Evolutionary conservation across 202 grass and related monocot genomes (phyloP).

Genomic region (Brachypodium distachyon): DNA sequence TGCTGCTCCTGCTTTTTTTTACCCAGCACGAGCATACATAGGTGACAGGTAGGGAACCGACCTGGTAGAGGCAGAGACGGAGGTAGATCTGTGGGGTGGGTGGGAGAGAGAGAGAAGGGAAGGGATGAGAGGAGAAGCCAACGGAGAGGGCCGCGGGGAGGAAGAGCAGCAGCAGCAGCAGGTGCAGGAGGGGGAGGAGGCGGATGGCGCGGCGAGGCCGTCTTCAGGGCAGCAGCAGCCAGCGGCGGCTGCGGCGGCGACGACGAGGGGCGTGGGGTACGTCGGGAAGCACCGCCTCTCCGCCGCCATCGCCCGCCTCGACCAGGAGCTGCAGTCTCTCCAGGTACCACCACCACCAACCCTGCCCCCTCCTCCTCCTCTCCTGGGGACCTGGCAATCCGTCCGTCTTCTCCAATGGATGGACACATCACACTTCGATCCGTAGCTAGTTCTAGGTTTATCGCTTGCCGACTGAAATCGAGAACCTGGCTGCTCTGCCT

Average conservation of each 20-base stretch:
- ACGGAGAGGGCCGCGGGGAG: slow-evolving; percentile 12
- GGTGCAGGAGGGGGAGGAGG: neutral
- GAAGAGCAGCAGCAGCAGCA: neutral
- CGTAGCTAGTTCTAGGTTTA: neutral
- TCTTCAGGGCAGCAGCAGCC: slow-evolving; percentile 15
- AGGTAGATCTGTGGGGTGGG: neutral
- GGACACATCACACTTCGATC: no score
- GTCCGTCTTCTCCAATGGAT: neutral
- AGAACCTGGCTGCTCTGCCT: neutral
- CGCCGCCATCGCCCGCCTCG: slow-evolving; percentile 78
- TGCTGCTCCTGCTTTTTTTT: neutral
- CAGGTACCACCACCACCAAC: slow-evolving; percentile 29
- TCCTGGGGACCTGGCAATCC: no score
- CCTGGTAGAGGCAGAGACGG: neutral
- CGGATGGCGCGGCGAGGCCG: neutral
- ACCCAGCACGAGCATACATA: neutral
- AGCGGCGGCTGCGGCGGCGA: neutral
- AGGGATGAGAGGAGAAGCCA: slow-evolving; percentile 33
- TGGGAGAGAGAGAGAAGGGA: neutral
- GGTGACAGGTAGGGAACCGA: neutral
- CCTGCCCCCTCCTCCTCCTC: neutral
- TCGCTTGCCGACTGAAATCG: neutral
- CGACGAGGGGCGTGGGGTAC: slow-evolving; percentile 48
- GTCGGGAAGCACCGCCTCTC: slow-evolving; percentile 89
- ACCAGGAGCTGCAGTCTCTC: slow-evolving; percentile 90